These are phyloP conservation scores for Hirsutella minnesotensis DNA, from an alignment of 2,329 filamentous ascomycete genomes.

Conservation along the genomic window DNA sequence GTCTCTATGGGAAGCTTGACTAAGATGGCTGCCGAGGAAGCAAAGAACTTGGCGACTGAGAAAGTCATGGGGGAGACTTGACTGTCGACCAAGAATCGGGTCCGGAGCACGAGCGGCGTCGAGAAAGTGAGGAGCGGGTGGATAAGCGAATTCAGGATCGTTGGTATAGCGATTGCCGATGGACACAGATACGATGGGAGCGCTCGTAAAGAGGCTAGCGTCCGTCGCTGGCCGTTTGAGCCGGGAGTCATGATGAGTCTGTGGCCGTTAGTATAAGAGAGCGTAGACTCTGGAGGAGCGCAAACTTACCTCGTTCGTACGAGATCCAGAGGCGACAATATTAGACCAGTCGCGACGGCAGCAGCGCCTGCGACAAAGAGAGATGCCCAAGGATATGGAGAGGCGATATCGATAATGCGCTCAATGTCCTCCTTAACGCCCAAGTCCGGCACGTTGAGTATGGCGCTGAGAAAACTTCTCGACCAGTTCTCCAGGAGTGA, in stretches of 20 bases:
- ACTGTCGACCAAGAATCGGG: slow-evolving; percentile 74
- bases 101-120: slow-evolving; percentile 73
- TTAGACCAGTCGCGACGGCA: slow-evolving; percentile 60
- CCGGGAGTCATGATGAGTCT: slow-evolving; percentile 76
- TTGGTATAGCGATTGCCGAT: slow-evolving; percentile 63
- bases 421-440: slow-evolving; percentile 67
- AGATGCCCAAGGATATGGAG: slow-evolving; percentile 71
- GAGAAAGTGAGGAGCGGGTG: slow-evolving; percentile 75
- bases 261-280: slow-evolving; percentile 14
- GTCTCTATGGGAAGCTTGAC: slow-evolving; percentile 87
- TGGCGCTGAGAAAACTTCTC: slow-evolving; percentile 75
- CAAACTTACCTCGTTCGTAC: slow-evolving; percentile 55
- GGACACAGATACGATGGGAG: slow-evolving; percentile 70
- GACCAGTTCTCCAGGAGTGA: slow-evolving; percentile 88
- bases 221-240: slow-evolving; percentile 62
- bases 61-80: slow-evolving; percentile 72
- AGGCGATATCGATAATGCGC: slow-evolving; percentile 59
- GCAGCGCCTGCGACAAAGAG: slow-evolving; percentile 58
- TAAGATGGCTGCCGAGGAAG: slow-evolving; percentile 69
- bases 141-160: slow-evolving; percentile 72
- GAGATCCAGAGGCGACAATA: slow-evolving; percentile 79
- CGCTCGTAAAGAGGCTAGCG: slow-evolving; percentile 63
- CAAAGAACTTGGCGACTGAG: slow-evolving; percentile 69
- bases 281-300: neutral
- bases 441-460: slow-evolving; percentile 81